A percentile compares a stretch with the other conserved stretches of the same genome.
phyloP scores from a whole-genome alignment of 2,329 filamentous ascomycete species.

The Alternaria triticina region DNA sequence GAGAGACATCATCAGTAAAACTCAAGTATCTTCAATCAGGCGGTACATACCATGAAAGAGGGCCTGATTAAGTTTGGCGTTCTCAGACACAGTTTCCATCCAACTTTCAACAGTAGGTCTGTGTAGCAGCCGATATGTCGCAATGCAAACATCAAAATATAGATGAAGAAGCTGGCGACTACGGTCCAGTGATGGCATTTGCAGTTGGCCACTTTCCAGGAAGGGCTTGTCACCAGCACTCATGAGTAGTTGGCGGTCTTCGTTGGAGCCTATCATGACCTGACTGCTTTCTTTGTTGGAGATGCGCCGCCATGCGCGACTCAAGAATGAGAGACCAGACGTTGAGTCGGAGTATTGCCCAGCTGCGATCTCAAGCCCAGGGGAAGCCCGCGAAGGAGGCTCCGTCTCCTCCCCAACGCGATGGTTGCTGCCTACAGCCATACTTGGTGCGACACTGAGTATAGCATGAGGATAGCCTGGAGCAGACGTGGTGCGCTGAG shows the following conservation, averaged over 20 bases:
- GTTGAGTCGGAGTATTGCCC: conserved; percentile 64
- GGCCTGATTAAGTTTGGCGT: conserved; percentile 25
- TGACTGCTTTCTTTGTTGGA: conserved; percentile 61
- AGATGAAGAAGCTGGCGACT: conserved; percentile 52
- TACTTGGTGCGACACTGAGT: neutral
- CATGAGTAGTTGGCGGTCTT: conserved; percentile 54
- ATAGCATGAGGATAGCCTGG: conserved; percentile 1
- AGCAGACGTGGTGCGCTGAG: neutral
- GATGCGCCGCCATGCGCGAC: conserved; percentile 72
- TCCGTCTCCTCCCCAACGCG: conserved; percentile 5
- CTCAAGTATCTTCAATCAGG: neutral
- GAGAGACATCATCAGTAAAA: neutral
- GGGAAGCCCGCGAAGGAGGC: conserved; percentile 46
- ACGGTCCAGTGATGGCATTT: conserved; percentile 18
- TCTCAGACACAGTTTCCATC: conserved; percentile 34
- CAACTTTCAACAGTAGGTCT: conserved; percentile 59
- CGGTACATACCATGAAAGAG: conserved; percentile 46
- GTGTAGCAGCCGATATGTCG: conserved; percentile 64
- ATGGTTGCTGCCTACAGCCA: neutral
- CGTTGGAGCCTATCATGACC: conserved; percentile 12
- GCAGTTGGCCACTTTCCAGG: conserved; percentile 40
- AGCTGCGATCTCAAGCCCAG: conserved; percentile 57
- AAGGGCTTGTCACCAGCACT: conserved; percentile 61
- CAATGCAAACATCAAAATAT: conserved; percentile 66
- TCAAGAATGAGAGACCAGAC: conserved; percentile 61